Evolutionary conservation across 768 basidiomycete species (phyloP), one percentile per base, ranked within the genome.

Genomic region (Crassisporium funariophilum): DNA sequence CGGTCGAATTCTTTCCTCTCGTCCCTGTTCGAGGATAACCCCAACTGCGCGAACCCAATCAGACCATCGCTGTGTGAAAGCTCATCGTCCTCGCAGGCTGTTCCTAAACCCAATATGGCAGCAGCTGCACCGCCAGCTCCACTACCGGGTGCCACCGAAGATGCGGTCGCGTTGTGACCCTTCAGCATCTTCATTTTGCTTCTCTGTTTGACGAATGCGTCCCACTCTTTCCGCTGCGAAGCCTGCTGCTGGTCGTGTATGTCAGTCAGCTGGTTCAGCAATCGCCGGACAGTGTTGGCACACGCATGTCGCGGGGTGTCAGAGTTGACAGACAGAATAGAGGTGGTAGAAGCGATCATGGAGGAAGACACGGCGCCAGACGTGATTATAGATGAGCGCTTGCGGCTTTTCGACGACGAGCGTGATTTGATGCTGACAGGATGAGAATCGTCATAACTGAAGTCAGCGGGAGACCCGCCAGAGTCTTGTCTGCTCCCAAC

Each of bases 1-100:
- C 81, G 71, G 47, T 86, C 83, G 50, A 98, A 91, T 60, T 87
- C 88, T 46, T 76, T 80, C 60, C 86, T 76, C 52, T 94, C 91
- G 49, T 90, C 82, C 46, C 85, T 81, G 50, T 88, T 83, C 24
- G 86, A 75, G 1, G 84, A 85, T 15, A 84, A 65, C 0, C 92
- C 93, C 42, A 97, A 80, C 67, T 95, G 91, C 12, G 90, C 88
- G 47, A 99, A 88, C 1, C 92, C 94, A 44, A 99, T 86, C 21
- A 98, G 63, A 1, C 91, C 92, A 24, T 91, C 91, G 17, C 79
- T 85, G 63, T 95, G 92, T 22, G 73, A 69, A 33, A 91, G 72
- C 58, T 94, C 92, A 37, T 89, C 88, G 46, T 82, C 83, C 44
- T 82, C 84, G 23, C 75, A 70, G 1, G 74, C 74, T 5, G 80